Conservation (phyloP, 495 filamentous ascomycete genomes). For the Collariella sp. region DNA sequence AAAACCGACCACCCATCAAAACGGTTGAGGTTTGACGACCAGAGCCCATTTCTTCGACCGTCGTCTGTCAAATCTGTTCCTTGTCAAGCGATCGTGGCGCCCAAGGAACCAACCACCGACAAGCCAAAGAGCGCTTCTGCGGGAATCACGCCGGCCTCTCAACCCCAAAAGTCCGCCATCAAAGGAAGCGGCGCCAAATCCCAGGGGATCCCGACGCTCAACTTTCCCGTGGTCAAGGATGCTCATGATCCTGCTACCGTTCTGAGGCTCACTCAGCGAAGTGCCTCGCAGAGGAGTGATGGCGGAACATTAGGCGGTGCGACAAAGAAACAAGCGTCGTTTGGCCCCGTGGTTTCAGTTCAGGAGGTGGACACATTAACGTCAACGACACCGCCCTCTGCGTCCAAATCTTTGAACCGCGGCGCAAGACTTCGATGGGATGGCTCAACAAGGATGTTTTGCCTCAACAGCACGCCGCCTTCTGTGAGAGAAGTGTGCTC, state of each 20-base stretch:
- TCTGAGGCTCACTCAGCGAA: constrained; percentile 60
- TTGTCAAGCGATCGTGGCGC: neutral
- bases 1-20: constrained; percentile 1
- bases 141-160: constrained; percentile 19
- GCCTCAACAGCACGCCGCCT: constrained; percentile 30
- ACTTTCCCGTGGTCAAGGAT: constrained; percentile 75
- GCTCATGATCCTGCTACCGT: constrained; percentile 56
- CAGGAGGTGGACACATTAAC: constrained; percentile 6
- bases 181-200: constrained; percentile 16
- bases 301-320: constrained; percentile 24
- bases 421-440: constrained; percentile 12
- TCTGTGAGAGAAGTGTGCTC: constrained; percentile 31
- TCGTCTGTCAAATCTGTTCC: neutral
- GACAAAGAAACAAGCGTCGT: constrained; percentile 33
- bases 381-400: neutral
- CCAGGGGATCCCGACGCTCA: constrained; percentile 36
- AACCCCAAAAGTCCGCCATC: constrained; percentile 11
- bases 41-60: neutral
- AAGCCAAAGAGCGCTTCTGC: neutral
- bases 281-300: constrained; percentile 35
- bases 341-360: constrained; percentile 20
- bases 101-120: neutral
- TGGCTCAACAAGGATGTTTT: constrained; percentile 20
- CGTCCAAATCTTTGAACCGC: neutral
- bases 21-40: neutral